These are phyloP conservation scores for Cucurbita argyrosperma DNA, from an alignment of 306 rosid genomes.

Conservation along the genomic window DNA sequence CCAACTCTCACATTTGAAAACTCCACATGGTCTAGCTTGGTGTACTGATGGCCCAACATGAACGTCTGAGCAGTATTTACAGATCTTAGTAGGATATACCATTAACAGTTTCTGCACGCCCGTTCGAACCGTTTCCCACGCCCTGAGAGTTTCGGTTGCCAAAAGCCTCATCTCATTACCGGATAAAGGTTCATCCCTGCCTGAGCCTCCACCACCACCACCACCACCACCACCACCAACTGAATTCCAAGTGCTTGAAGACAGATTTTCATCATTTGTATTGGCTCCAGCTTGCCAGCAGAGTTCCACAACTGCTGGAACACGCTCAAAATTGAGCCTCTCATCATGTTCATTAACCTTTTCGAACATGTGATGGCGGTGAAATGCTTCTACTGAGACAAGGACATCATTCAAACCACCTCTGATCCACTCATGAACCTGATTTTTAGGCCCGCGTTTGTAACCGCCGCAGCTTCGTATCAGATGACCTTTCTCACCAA, in stretches of 20 bases:
- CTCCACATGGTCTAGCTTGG: conserved; percentile 67
- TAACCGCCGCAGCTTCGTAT: conserved; percentile 63
- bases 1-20: conserved; percentile 72
- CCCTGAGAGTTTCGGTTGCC: conserved; percentile 45
- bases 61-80: conserved; percentile 73
- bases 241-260: conserved; percentile 18
- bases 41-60: conserved; percentile 89
- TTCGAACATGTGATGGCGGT: conserved; percentile 53
- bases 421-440: conserved; percentile 57
- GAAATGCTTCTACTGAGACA: conserved; percentile 68
- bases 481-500: conserved; percentile 63
- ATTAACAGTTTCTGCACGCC: conserved; percentile 57
- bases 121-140: conserved; percentile 65
- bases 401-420: conserved; percentile 59
- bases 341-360: conserved; percentile 51
- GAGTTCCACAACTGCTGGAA: conserved; percentile 75
- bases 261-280: conserved; percentile 18
- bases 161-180: conserved; percentile 25
- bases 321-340: conserved; percentile 71
- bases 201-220: conserved; percentile 8
- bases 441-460: conserved; percentile 41
- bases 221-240: conserved; percentile 12
- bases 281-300: conserved; percentile 80
- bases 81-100: conserved; percentile 71
- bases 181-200: conserved; percentile 23